These are phyloP conservation scores for Malania oleifera DNA, from an alignment of 164 flowering plant genomes.

Conservation along the genomic window DNA sequence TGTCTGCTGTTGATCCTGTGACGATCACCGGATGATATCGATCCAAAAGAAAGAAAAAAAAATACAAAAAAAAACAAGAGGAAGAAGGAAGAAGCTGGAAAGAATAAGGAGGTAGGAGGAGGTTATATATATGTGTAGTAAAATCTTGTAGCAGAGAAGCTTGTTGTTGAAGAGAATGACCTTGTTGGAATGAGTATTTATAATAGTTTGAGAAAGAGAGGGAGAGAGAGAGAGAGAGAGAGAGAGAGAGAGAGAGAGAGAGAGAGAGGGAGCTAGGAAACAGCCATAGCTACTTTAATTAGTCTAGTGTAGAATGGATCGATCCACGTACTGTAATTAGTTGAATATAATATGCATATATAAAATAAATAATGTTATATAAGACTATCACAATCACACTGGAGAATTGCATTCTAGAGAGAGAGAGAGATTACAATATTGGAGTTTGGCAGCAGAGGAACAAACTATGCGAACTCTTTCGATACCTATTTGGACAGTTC, in stretches of 20 bases:
- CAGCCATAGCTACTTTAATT: too few relatives aligned
- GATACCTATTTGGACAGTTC: background rate
- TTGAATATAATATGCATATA: background rate
- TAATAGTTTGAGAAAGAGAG: slow-evolving; percentile 15
- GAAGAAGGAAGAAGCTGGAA: background rate
- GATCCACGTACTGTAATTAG: slow-evolving; percentile 6
- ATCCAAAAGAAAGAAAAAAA: too few relatives aligned
- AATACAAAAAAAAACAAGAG: too few relatives aligned
- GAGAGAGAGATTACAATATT: background rate
- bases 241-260: too few relatives aligned
- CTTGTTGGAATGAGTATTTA: slow-evolving; percentile 20
- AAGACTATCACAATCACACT: background rate
- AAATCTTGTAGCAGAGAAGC: too few relatives aligned
- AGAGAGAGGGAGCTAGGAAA: slow-evolving; percentile 1
- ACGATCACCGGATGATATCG: background rate
- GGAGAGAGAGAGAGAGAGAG: too few relatives aligned
- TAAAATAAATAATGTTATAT: background rate
- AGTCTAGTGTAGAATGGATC: slow-evolving; percentile 12
- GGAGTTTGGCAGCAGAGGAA: background rate
- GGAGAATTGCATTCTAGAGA: background rate
- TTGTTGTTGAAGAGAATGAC: slow-evolving; percentile 15
- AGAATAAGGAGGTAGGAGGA: background rate
- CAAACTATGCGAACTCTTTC: background rate
- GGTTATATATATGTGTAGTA: too few relatives aligned
- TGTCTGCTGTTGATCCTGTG: background rate